phyloP scores from a whole-genome alignment of 345 rosid genomes.

The Syzygium oleosum region DNA sequence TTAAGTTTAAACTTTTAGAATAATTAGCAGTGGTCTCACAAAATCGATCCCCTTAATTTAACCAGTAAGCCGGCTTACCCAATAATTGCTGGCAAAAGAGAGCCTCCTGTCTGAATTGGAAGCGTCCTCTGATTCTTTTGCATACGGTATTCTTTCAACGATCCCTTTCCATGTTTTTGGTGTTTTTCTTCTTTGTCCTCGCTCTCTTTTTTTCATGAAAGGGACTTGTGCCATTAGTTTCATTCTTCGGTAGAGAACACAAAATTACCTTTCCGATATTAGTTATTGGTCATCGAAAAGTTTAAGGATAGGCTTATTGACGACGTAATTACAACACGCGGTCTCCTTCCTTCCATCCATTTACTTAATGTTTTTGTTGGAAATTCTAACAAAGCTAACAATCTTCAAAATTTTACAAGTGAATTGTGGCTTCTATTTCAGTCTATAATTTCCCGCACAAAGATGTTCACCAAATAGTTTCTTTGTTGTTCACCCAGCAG shows the following conservation, averaged over 20 bases:
- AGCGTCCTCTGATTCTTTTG: background rate
- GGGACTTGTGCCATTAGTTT: background rate
- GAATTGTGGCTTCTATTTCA: background rate
- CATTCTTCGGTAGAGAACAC: background rate
- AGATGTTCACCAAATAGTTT: background rate
- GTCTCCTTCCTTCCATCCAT: background rate
- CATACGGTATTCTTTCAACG: background rate
- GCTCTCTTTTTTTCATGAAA: background rate
- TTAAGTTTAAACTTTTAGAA: too few relatives aligned
- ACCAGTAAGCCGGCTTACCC: background rate
- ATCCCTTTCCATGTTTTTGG: background rate
- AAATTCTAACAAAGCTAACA: background rate
- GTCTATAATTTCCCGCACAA: background rate
- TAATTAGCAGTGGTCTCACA: too few relatives aligned
- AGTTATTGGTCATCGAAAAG: background rate
- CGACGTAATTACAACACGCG: background rate
- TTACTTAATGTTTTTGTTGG: background rate
- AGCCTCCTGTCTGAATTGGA: background rate
- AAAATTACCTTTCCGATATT: background rate
- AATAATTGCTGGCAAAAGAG: too few relatives aligned
- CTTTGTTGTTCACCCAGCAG: too few relatives aligned
- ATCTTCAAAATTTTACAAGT: background rate
- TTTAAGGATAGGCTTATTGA: background rate
- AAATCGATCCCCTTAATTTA: too few relatives aligned
- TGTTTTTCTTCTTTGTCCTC: background rate